Evolutionary conservation across 805 yeast species (phyloP).

Genomic region (Starmerella sp.): DNA sequence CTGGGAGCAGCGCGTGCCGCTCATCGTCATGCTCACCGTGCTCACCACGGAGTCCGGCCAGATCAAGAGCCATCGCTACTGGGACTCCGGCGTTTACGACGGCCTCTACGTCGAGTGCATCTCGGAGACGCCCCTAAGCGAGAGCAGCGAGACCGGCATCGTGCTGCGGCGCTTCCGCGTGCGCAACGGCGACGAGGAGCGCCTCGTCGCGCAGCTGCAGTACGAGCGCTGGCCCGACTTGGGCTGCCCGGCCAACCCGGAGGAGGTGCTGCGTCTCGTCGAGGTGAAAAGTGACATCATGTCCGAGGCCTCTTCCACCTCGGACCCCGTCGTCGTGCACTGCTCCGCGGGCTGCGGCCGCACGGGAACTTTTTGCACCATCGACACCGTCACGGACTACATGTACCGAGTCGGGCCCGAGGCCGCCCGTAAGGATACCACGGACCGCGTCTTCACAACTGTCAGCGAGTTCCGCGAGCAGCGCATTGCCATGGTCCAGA

Average conservation of each 20-base stretch:
- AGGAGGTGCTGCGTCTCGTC: constrained; percentile 51
- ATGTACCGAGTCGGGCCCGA: constrained; percentile 24
- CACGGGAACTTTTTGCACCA: constrained; percentile 69
- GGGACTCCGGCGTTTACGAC: constrained; percentile 53
- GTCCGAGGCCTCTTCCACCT: neutral
- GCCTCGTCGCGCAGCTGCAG: constrained; percentile 60
- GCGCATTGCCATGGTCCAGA: constrained; percentile 76
- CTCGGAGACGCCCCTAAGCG: constrained; percentile 15
- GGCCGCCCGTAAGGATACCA: constrained; percentile 9
- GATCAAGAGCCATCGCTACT: constrained; percentile 75
- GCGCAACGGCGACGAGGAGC: constrained; percentile 23
- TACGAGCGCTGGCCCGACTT: constrained; percentile 78
- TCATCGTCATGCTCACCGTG: constrained; percentile 68
- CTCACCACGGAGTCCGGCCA: constrained; percentile 63
- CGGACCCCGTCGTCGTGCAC: constrained; percentile 47
- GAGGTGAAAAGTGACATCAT: constrained; percentile 36
- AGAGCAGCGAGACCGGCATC: constrained; percentile 10
- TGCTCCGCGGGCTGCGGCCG: constrained; percentile 98
- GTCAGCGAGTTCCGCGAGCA: constrained; percentile 61
- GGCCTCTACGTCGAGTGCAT: constrained; percentile 24
- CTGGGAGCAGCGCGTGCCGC: constrained; percentile 50
- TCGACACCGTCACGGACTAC: constrained; percentile 34
- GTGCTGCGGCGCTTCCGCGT: constrained; percentile 37
- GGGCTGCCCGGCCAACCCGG: constrained; percentile 51
- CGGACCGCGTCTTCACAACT: constrained; percentile 51